These are phyloP conservation scores for Dictyostelium purpureum DNA, from an alignment of 78 protist genomes.

Conservation along the genomic window DNA sequence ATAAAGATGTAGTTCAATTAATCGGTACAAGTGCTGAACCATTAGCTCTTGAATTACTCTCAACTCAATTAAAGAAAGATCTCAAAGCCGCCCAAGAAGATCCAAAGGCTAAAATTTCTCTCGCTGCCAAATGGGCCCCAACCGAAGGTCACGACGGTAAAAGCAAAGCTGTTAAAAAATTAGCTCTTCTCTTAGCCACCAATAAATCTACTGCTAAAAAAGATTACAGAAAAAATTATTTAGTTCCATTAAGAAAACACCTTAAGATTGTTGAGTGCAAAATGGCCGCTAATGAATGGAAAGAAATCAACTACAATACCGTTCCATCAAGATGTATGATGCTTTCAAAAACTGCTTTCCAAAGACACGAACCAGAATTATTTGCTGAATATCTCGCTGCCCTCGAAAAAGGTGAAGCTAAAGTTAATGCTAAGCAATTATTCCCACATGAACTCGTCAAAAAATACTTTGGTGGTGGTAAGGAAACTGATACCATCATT, in stretches of 20 bases:
- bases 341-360: conserved; percentile 24
- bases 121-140: conserved; percentile 79
- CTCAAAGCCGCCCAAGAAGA: not conserved
- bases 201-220: conserved; percentile 21
- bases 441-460: conserved; percentile 71
- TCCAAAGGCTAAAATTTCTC: conserved; percentile 45
- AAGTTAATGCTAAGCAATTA: conserved; percentile 57
- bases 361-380: conserved; percentile 40
- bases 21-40: conserved; percentile 47
- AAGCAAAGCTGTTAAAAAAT: conserved; percentile 24
- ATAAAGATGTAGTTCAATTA: conserved; percentile 53
- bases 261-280: conserved; percentile 22
- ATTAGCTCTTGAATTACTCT: conserved; percentile 17
- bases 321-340: conserved; percentile 79
- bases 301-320: conserved; percentile 14
- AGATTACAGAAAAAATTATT: conserved; percentile 59
- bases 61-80: conserved; percentile 32
- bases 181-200: conserved; percentile 18
- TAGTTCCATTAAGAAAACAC: conserved; percentile 59
- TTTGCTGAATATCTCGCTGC: conserved; percentile 13
- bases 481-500: conserved; percentile 9
- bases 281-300: conserved; percentile 39
- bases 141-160: not conserved
- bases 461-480: not conserved
- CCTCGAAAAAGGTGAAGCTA: conserved; percentile 51